A percentile compares a stretch with the other conserved stretches of the same genome.
These are phyloP conservation scores for Parsonsia alboflavescens DNA, from an alignment of 257 asterid species.

Conservation along the genomic window DNA sequence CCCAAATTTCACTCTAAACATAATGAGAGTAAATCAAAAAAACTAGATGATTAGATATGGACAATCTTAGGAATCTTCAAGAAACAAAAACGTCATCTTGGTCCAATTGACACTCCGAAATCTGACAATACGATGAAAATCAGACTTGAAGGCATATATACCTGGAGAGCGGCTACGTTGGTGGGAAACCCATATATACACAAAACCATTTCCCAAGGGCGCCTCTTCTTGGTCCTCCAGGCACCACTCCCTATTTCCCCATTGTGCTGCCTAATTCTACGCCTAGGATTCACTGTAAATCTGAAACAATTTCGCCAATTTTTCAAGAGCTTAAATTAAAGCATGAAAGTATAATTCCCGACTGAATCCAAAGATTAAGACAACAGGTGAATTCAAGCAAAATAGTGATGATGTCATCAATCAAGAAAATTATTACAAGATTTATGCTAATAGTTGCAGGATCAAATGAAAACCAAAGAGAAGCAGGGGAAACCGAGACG, in stretches of 20 bases:
- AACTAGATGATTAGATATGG: background rate
- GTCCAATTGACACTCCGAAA: background rate
- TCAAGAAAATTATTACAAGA: background rate
- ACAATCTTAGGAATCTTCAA: background rate
- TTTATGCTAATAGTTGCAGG: background rate
- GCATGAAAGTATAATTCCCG: background rate
- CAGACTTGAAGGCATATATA: conserved; percentile 9
- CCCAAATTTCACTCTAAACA: too few species aligned
- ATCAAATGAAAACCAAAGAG: background rate
- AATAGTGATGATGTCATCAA: background rate
- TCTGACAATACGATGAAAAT: background rate
- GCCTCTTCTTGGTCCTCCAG: conserved; percentile 70
- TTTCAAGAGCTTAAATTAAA: background rate
- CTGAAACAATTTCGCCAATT: conserved; percentile 24
- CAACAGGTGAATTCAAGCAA: background rate
- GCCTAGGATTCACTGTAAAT: conserved; percentile 79
- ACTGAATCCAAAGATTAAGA: background rate
- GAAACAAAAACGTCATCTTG: background rate
- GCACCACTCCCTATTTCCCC: conserved; percentile 86
- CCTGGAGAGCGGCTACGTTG: conserved; percentile 90
- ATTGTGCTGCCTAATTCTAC: conserved; percentile 94
- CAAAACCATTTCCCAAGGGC: conserved; percentile 98
- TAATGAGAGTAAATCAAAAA: too few species aligned
- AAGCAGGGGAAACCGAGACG: conserved; percentile 1
- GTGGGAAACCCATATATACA: conserved; percentile 95